Base-by-base conservation (phyloP, 495 filamentous ascomycete species). In the Trichoderma gamsii region DNA sequence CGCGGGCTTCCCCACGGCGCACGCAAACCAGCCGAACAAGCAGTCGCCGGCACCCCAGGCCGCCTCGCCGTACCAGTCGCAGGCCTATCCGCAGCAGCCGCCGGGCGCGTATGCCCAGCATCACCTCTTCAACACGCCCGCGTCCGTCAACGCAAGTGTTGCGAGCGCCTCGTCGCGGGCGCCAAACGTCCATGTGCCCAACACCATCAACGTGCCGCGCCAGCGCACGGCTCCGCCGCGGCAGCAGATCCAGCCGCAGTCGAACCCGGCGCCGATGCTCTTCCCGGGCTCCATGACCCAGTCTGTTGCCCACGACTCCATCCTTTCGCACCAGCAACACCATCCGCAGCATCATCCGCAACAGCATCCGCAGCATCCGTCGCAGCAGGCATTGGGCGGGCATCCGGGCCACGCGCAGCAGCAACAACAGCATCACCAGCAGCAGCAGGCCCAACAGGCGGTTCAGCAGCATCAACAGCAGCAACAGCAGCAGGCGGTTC, bases 11-110 rank as follows among this genome's bases (percentile, higher is more conserved):
- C 74, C 72, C 68, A 73, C 77, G 51, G 73, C 78, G 32, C 80
- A 78, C 69, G 70, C 76, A 63, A 73, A 72, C 64, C 80, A 70
- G 66, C 77, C 75, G 35, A 77, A 75, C 67, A 82, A 82, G 75
- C 76, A 79, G 25, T 77, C 80, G 65, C 76, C 79, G 41, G 76
- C 79, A 38, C 70, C 76, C 43, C 78, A 79, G 61, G 77, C 79
- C 69, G 75, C 77, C 70, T 78, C 79, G 11, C 77, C 81, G n/a
- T 81, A 80, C 67, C 76, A 79, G 66, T 64, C 77, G 5, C 75
- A 79, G 66, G 71, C 77, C 67, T 80, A 79, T 71, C 59, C 76
- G 59, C 76, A 76, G 70, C 75, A 76, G 52, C 76, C 72, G 23
- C 70, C 72, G 15, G 69, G 70, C 67, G 68, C 72, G 25, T 76